These are phyloP conservation scores for Anisogramma anomala DNA, from an alignment of 2,329 filamentous ascomycete species.

Conservation along the genomic window DNA sequence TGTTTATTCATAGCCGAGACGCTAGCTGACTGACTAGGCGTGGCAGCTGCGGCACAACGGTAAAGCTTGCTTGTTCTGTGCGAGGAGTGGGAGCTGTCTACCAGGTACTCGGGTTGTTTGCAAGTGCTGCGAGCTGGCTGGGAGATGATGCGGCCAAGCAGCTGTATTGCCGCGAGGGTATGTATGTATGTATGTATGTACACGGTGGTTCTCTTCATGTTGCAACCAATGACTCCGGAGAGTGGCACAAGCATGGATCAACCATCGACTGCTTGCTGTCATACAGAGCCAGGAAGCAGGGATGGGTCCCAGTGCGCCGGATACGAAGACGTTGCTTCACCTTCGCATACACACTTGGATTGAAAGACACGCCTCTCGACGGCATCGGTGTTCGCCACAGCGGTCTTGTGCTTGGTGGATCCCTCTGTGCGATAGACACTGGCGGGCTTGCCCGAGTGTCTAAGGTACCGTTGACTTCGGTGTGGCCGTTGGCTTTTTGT, in stretches of 20 bases:
- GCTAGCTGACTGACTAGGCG: neutral
- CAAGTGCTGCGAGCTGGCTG: neutral
- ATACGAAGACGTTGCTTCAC: conserved; percentile 8
- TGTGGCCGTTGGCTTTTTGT: conserved; percentile 2
- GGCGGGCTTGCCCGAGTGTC: conserved; percentile 3
- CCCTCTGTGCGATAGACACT: conserved; percentile 3
- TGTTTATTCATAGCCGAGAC: no score
- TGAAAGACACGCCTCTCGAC: conserved; percentile 10
- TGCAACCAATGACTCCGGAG: conserved; percentile 8
- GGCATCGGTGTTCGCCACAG: no score
- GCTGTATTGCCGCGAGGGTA: no score
- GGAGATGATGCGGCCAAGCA: neutral
- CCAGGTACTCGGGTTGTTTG: conserved; percentile 3
- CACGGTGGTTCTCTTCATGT: neutral
- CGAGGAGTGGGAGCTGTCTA: neutral
- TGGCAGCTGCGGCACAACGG: neutral
- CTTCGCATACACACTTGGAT: neutral
- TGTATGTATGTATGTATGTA: neutral
- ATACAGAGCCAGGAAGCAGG: conserved; percentile 9
- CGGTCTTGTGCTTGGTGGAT: conserved; percentile 2
- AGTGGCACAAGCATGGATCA: conserved; percentile 12
- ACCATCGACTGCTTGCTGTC: neutral
- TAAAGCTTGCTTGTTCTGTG: neutral
- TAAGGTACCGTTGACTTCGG: conserved; percentile 9
- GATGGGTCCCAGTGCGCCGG: conserved; percentile 5